Evolutionary conservation across 1,284 basidiomycete species (phyloP), one percentile per base, ranked within the genome.

Genomic region (Puccinia coronata): DNA sequence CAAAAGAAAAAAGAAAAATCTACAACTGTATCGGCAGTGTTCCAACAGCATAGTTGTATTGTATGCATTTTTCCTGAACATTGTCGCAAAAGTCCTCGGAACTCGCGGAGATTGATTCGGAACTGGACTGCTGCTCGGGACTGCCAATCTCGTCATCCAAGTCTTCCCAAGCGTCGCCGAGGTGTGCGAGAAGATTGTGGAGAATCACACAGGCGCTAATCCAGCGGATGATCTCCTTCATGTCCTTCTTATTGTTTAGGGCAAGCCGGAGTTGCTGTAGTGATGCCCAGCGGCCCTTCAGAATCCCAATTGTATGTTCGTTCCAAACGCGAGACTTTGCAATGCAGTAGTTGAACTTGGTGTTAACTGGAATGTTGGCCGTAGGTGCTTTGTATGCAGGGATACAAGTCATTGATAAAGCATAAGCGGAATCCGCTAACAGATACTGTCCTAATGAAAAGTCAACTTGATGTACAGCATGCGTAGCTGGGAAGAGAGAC

Each of bases 221-320:
- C 70, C 70, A 72, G 2, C 25, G 41, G 2, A 31, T 34, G 2
- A 51, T 43, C 43, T 43, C 43, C 43, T 8, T 8, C 43, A 43
- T 43, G 16, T 43, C 41, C 18, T 41, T 55, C 16, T 43, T 43
- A 6, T 72, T 31, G 2, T 16, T 28, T 1, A 53, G 6, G 4
- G 1, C n/a, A 2, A 72, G 49, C 6, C 70, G n/a, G 14, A 67
- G 43, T 14, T 67, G 65, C 43, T 67, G 65, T 1, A 67, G 65
- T n/a, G 65, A 67, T 25, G 73, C 73, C 73, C 73, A 75, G 11
- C 57, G 34, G 4, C 73, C 73, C 39, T 75, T 75, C 8, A 75
- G 59, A 25, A 75, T 75, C 12, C 74, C 74, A 47, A 76, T 76
- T 18, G 57, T 47, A n/a, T 76, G 74, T 51, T 63, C 59, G 12